Percentiles rank a stretch among this genome's conserved stretches.
These are phyloP conservation scores for Spathaspora girioi DNA, from an alignment of 805 yeast species.

Conservation along the genomic window DNA sequence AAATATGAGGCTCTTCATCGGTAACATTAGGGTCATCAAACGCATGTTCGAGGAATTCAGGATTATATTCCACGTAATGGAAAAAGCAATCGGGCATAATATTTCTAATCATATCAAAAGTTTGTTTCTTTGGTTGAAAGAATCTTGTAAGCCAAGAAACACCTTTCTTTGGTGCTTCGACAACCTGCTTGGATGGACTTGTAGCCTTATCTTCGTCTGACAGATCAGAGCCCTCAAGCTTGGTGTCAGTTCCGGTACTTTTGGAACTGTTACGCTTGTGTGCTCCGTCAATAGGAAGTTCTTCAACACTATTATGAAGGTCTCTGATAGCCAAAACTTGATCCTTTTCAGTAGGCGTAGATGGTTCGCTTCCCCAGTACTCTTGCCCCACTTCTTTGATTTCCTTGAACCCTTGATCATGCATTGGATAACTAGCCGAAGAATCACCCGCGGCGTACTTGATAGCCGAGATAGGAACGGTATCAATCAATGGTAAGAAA, in stretches of 20 bases:
- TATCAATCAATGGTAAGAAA: conserved; percentile 61
- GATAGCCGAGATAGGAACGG: conserved; percentile 66
- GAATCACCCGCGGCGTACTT: conserved; percentile 43
- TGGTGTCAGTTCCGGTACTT: conserved; percentile 7
- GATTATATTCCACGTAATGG: conserved; percentile 39
- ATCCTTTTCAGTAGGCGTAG: not conserved
- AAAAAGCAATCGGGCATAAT: conserved; percentile 40
- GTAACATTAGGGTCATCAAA: conserved; percentile 56
- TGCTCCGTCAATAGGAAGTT: conserved; percentile 8
- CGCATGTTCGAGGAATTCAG: conserved; percentile 37
- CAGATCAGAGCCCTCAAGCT: conserved; percentile 7
- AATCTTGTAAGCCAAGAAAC: conserved; percentile 35
- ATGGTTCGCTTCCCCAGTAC: conserved; percentile 38
- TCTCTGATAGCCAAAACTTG: not conserved
- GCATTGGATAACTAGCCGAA: conserved; percentile 50
- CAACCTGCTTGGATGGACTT: conserved; percentile 6
- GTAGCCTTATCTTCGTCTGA: conserved; percentile 6
- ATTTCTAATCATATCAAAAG: conserved; percentile 43
- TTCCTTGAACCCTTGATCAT: conserved; percentile 64
- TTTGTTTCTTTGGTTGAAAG: conserved; percentile 45
- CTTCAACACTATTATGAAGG: conserved; percentile 5
- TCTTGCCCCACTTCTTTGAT: conserved; percentile 49
- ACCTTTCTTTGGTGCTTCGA: conserved; percentile 17
- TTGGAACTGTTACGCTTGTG: conserved; percentile 1
- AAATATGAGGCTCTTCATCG: conserved; percentile 58